Evolutionary conservation across 192 early-diverging fungal species (phyloP).

Genomic region (Umbelopsis isabellina): DNA sequence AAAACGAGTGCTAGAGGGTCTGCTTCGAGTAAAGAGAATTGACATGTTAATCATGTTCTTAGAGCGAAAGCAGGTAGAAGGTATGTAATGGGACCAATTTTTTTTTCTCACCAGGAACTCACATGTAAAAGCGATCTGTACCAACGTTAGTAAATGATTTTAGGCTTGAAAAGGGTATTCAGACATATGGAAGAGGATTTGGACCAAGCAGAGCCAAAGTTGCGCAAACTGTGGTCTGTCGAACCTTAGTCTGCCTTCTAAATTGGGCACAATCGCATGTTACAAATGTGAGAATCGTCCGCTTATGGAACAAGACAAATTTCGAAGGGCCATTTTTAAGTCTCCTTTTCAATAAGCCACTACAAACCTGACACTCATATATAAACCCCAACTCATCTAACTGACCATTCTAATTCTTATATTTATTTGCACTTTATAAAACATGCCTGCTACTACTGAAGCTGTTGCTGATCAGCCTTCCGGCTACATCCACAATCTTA

Average conservation of each 20-base stretch:
- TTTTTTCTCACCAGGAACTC: conserved; percentile 14
- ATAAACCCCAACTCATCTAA: neutral
- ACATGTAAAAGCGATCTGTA: neutral
- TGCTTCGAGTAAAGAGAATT: conserved; percentile 31
- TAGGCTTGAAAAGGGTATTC: conserved; percentile 24
- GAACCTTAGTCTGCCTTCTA: conserved; percentile 10
- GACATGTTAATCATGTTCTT: conserved; percentile 42
- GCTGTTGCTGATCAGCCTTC: neutral
- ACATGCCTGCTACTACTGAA: conserved; percentile 18
- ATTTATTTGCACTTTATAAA: neutral
- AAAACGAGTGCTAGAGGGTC: conserved; percentile 19
- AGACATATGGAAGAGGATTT: conserved; percentile 19
- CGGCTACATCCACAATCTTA: conserved; percentile 36
- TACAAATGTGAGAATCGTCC: conserved; percentile 23
- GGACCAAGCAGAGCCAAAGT: conserved; percentile 1
- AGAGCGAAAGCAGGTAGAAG: conserved; percentile 25
- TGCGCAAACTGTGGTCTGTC: conserved; percentile 7
- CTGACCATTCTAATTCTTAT: neutral
- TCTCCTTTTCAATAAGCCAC: conserved; percentile 7
- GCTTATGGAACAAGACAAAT: conserved; percentile 18
- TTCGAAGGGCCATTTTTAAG: neutral
- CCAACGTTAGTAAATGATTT: conserved; percentile 20
- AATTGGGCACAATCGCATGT: conserved; percentile 16
- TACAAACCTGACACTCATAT: neutral
- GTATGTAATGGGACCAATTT: conserved; percentile 14